Percentiles rank a stretch among this genome's conserved stretches.
Conservation (phyloP, 345 rosid species). For the Gossypium mustelinum region DNA sequence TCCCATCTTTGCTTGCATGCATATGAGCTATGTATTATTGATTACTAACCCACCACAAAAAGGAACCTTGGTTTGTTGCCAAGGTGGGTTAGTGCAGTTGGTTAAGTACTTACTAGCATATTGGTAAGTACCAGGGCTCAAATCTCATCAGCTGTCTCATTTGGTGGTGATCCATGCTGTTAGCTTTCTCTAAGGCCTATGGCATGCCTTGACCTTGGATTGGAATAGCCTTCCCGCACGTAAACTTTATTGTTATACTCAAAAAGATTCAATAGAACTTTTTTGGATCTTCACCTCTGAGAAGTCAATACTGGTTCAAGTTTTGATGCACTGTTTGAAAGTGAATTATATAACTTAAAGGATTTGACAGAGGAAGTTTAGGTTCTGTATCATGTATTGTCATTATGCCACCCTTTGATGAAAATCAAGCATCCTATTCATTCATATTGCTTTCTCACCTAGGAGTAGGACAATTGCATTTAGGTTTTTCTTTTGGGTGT, state of each 20-base stretch:
- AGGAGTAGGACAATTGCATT: background rate
- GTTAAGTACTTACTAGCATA: background rate
- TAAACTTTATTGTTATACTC: background rate
- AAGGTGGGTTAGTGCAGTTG: background rate
- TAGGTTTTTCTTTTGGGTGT: background rate
- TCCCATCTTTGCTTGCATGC: background rate
- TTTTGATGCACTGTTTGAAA: background rate
- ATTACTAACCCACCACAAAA: background rate
- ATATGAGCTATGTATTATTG: background rate
- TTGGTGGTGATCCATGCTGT: background rate
- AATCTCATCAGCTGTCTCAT: background rate
- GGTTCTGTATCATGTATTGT: background rate
- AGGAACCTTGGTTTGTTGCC: background rate
- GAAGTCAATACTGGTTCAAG: background rate
- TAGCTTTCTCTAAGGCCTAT: background rate
- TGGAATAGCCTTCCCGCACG: background rate
- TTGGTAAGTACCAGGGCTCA: background rate
- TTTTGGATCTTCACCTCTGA: background rate
- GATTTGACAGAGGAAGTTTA: background rate
- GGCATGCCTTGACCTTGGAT: background rate
- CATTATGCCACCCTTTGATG: background rate
- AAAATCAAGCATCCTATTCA: background rate
- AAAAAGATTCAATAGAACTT: background rate
- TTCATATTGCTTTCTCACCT: constrained; percentile 1
- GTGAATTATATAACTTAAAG: background rate